Base-by-base conservation (phyloP, 169 alveolate genomes). In the Eimeria acervulina region DNA sequence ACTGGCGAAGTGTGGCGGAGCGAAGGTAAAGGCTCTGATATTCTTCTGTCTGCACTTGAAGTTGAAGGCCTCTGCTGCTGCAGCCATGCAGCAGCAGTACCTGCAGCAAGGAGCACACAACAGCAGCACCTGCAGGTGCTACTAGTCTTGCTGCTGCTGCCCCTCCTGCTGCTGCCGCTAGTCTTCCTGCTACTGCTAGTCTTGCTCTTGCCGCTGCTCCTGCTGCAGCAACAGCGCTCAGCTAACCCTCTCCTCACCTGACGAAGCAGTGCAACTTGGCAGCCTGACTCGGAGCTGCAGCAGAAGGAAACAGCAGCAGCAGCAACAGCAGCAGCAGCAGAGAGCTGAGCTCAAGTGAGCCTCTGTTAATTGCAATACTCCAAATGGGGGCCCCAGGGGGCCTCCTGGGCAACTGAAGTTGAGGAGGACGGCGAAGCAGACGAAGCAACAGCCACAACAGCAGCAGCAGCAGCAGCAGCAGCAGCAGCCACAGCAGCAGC, bases 41-140 rank as follows among this genome's bases (percentile, higher is more conserved):
- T 61, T 61, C 47, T 13, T 40, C 23, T 8, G 89, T 26, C 12
- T 31, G 47, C 89, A 80, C 66, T 80, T 80, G 89, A 26, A 19
- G 66, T 80, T 52, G 89, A 80, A 80, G 28, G 89, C 89, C 33
- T 80, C 89, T 12, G 47, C 66, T 47, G 55, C 55, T 47, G 55
- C 55, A 47, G 55, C 55, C 55, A 47, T 47, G 55, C 55, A 47
- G 55, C 55, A 47, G 55, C 55, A 47, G 55, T 47, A 5, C 66
- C 59, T 40, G 89, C 89, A 80, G 19, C 55, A 5, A 47, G 55
- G 19, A 47, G 55, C 55, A 47, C 55, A 47, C 90, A 19, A 72
- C 90, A 81, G 70, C 90, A 51, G 90, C 63, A 19, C 51, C 70
- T 51, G 90, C 31, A 47, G 72, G 40, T 47, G 90, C 90, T 7